Evolutionary conservation across 345 rosid genomes (phyloP).

Genomic region (Salix viminalis): DNA sequence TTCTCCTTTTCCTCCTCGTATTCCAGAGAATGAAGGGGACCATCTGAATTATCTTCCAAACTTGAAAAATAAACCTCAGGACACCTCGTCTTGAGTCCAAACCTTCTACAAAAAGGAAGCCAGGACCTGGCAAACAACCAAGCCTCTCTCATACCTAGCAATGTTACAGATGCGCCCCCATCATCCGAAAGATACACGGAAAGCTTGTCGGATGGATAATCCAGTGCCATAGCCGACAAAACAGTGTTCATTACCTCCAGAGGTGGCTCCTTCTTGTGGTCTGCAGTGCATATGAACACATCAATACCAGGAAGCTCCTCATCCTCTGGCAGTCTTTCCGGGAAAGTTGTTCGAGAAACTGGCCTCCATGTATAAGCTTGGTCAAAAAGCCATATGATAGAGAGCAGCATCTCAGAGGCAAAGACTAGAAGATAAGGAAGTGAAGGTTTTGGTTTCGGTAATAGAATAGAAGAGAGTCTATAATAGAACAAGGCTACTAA

Average conservation of each 20-base stretch:
- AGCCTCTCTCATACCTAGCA: constrained; percentile 35
- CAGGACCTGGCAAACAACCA: constrained; percentile 37
- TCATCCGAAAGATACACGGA: constrained; percentile 53
- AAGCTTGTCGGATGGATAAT: constrained; percentile 47
- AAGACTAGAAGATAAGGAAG: constrained; percentile 31
- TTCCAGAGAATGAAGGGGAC: background rate
- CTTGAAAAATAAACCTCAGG: constrained; percentile 35
- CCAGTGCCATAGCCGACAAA: constrained; percentile 46
- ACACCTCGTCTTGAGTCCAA: constrained; percentile 9
- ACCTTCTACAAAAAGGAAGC: constrained; percentile 48
- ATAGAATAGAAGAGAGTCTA: constrained; percentile 30
- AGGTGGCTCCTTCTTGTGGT: constrained; percentile 46
- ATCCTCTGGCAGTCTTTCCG: constrained; percentile 30
- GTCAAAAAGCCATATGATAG: constrained; percentile 29
- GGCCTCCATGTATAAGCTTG: constrained; percentile 34
- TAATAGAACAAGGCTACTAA: constrained; percentile 20
- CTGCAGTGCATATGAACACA: constrained; percentile 50
- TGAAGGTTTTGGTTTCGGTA: background rate
- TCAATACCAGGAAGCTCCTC: constrained; percentile 38
- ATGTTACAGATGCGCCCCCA: constrained; percentile 33
- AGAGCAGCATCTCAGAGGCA: constrained; percentile 18
- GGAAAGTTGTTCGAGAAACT: constrained; percentile 29
- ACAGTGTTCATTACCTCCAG: constrained; percentile 45
- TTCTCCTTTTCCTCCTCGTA: constrained; percentile 1
- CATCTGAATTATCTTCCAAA: constrained; percentile 16